Evolutionary conservation across 2,329 filamentous ascomycete species (phyloP).

Genomic region (Alternaria panax): DNA sequence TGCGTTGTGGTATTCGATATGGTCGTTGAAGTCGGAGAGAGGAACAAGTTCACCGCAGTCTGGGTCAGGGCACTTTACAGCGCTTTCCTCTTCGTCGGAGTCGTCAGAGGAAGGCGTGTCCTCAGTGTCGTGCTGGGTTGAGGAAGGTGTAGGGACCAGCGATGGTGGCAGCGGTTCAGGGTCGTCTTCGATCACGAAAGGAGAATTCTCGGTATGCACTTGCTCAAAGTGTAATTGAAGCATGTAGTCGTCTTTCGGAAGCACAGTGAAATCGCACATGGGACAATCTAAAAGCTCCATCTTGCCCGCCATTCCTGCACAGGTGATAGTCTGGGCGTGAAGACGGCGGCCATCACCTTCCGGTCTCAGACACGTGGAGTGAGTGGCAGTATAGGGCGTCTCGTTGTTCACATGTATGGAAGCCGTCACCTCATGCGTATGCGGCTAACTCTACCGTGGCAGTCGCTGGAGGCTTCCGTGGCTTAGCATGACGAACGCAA

Average conservation of each 20-base stretch:
- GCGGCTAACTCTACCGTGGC: constrained; percentile 12
- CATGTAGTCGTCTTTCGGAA: constrained; percentile 40
- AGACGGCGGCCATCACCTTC: constrained; percentile 5
- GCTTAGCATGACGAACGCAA: constrained; percentile 27
- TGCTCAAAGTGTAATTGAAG: constrained; percentile 53
- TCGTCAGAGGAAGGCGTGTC: constrained; percentile 41
- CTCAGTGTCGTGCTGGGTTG: constrained; percentile 23
- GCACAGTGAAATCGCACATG: constrained; percentile 44
- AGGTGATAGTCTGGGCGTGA: constrained; percentile 6
- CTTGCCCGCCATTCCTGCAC: constrained; percentile 24
- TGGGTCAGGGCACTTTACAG: constrained; percentile 51
- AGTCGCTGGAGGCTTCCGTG: constrained; percentile 17
- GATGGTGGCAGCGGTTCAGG: constrained; percentile 36
- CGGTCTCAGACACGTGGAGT: neutral
- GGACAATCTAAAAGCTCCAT: constrained; percentile 44
- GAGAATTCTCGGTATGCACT: constrained; percentile 48
- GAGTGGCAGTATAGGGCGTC: neutral
- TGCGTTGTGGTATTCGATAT: constrained; percentile 55
- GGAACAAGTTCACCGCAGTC: constrained; percentile 55
- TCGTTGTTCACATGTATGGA: constrained; percentile 1
- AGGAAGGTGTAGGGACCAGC: constrained; percentile 29
- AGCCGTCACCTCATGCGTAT: constrained; percentile 17
- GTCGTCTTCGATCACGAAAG: constrained; percentile 46
- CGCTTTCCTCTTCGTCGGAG: constrained; percentile 39
- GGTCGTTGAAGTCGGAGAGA: constrained; percentile 54